A percentile compares a stretch with the other conserved stretches of the same genome.
Conservation (phyloP, 169 alveolate species). For the Cyclospora cayetanensis region DNA sequence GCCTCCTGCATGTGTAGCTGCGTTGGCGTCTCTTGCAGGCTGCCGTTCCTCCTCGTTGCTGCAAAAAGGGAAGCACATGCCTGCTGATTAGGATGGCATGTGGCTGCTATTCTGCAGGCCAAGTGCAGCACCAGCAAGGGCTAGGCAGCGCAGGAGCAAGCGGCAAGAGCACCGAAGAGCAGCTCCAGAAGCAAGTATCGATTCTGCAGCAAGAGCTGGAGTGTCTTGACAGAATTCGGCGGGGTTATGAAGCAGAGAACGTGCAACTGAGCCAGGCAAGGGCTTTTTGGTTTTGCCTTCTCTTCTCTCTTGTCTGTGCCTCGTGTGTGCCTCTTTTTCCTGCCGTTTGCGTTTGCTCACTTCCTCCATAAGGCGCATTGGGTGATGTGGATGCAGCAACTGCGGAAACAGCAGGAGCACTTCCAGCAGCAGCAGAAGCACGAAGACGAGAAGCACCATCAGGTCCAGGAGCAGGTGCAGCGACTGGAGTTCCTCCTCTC, state of each 20-base stretch:
- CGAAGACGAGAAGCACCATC: conserved; percentile 13
- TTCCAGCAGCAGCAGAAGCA: neutral
- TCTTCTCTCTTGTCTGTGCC: neutral
- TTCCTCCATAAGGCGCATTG: too few species aligned
- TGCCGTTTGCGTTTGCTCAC: neutral
- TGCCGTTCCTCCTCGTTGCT: neutral
- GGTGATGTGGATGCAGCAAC: neutral
- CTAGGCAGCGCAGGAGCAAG: conserved; percentile 21
- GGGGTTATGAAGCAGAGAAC: conserved; percentile 27
- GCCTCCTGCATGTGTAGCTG: conserved; percentile 38
- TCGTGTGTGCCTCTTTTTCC: neutral
- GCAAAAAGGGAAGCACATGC: conserved; percentile 3
- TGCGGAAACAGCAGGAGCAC: neutral
- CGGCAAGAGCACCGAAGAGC: conserved; percentile 29
- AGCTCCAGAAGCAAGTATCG: conserved; percentile 35
- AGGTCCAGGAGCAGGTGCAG: conserved; percentile 30
- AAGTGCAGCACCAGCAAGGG: neutral
- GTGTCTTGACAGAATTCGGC: conserved; percentile 29
- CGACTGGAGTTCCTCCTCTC: conserved; percentile 55
- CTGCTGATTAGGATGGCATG: neutral
- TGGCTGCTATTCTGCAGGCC: neutral
- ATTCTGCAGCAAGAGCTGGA: conserved; percentile 27
- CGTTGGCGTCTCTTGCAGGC: neutral
- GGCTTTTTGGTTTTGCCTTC: neutral
- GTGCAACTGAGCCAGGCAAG: conserved; percentile 58